Evolutionary conservation across 352 stramenopile genomes (phyloP).

Genomic region (Halophytophthora batemanensis): DNA sequence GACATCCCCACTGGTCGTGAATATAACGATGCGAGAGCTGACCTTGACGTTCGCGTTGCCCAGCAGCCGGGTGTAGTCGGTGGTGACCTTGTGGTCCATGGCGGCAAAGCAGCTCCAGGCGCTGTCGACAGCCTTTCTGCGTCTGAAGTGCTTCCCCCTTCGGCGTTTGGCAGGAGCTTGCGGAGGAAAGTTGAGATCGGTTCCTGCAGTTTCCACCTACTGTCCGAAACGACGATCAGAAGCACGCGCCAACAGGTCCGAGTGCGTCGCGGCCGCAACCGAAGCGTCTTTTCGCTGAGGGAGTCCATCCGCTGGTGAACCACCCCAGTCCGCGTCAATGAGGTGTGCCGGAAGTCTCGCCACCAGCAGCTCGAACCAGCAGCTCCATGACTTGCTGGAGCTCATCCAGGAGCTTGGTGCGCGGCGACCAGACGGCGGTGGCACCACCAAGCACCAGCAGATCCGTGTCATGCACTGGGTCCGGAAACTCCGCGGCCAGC

Average conservation of each 20-base stretch:
- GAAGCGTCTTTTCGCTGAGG: constrained; percentile 4
- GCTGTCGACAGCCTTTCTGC: background rate
- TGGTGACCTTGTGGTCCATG: constrained; percentile 87
- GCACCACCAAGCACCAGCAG: constrained; percentile 45
- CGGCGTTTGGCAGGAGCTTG: too few relatives aligned
- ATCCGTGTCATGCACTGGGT: constrained; percentile 64
- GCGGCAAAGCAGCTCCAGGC: background rate
- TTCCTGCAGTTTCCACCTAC: too few relatives aligned
- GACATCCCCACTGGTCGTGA: too few relatives aligned
- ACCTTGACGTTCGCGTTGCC: constrained; percentile 80
- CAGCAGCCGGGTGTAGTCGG: constrained; percentile 78
- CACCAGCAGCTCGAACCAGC: constrained; percentile 20
- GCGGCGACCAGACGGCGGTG: constrained; percentile 3
- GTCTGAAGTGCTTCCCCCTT: constrained; percentile 9
- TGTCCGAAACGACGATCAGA: background rate
- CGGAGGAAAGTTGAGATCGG: background rate
- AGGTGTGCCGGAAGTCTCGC: background rate
- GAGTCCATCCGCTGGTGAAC: constrained; percentile 3
- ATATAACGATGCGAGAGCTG: background rate
- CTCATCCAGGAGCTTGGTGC: constrained; percentile 41
- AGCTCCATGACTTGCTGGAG: constrained; percentile 31
- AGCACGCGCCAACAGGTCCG: background rate
- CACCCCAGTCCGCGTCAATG: constrained; percentile 7
- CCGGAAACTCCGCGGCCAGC: constrained; percentile 50
- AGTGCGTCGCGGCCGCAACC: too few relatives aligned